Base-by-base conservation (phyloP, 306 rosid genomes). In the Chamaecrista fasciculata region DNA sequence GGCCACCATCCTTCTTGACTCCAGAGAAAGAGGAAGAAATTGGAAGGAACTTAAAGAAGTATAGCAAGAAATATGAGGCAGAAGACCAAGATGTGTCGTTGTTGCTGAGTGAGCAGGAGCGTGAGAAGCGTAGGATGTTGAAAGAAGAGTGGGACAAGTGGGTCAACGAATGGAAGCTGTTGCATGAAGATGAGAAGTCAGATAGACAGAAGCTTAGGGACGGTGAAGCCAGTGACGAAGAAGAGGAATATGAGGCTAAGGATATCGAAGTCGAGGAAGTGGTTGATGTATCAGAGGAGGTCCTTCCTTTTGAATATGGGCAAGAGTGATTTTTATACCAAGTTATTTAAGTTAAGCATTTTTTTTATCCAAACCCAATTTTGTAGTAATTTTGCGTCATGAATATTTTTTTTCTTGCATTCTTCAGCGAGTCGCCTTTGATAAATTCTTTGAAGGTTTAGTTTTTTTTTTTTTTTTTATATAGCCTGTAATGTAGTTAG, bases 21-120 rank as follows among this genome's bases (percentile, higher is more conserved):
- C 67, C 90, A 0, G 98, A 93, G 85, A 90, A 93, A 52, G 98
- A 92, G 78, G 96, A 93, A 66, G 98, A 93, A 80, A 87, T 93
- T 15, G 87, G 84, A 0, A 93, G 84, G 87, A 93, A 86, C 81
- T 78, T 93, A 81, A 92, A 87, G 82, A 92, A 87, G 83, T 92
- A 92, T 62, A 92, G 96, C 62, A 90, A 90, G 89, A 90, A 88
- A 70, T 92, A 92, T 0, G 98, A 93, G 81, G 92, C 91, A 0
- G 98, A 90, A 70, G 96, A 93, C 69, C 96, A 83, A 67, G 98
- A 93, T 24, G 98, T 90, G 19, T 86, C 95, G 0, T 33, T 88
- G 80, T 83, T 81, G 39, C 62, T 88, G 79, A 90, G 91, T 2
- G 98, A 93, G 82, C 96, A 93, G 71, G 98, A 93, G 34, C 95